These are phyloP conservation scores for Wickerhamiella sorbophila DNA, from an alignment of 805 yeast genomes.

Conservation along the genomic window DNA sequence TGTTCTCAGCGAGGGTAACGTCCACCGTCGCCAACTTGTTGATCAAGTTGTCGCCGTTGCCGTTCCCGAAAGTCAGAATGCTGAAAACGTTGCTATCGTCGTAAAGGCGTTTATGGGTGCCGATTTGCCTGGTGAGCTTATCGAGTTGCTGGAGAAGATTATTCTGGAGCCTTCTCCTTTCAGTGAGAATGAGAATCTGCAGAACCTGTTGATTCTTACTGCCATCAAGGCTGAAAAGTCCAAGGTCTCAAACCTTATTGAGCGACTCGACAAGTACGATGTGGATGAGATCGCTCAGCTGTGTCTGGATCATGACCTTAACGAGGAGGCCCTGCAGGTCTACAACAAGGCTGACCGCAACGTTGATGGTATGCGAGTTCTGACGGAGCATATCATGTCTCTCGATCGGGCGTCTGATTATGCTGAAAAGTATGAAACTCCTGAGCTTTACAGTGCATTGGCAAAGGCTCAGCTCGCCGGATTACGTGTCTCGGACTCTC, in stretches of 20 bases:
- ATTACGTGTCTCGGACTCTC: conserved; percentile 78
- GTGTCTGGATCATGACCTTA: conserved; percentile 73
- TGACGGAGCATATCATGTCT: conserved; percentile 86
- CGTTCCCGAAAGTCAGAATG: conserved; percentile 91
- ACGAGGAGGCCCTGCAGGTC: conserved; percentile 89
- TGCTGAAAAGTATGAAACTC: conserved; percentile 75
- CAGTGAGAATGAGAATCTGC: conserved; percentile 87
- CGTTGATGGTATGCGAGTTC: conserved; percentile 70
- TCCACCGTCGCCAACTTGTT: conserved; percentile 78
- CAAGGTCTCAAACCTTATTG: conserved; percentile 70
- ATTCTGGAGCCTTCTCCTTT: conserved; percentile 95
- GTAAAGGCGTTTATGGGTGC: conserved; percentile 95
- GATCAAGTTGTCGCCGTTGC: conserved; percentile 95
- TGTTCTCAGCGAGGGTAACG: conserved; percentile 61
- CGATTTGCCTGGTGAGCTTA: conserved; percentile 80
- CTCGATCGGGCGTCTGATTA: conserved; percentile 88
- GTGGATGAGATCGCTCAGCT: conserved; percentile 88
- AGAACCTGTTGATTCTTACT: conserved; percentile 82
- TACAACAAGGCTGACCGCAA: conserved; percentile 72
- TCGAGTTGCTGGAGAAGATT: conserved; percentile 89
- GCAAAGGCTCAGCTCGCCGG: conserved; percentile 96
- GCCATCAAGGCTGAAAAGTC: conserved; percentile 91
- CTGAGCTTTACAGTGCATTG: conserved; percentile 86
- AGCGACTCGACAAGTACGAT: conserved; percentile 79
- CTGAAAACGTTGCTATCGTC: conserved; percentile 84